These are phyloP conservation scores for Pisolithus sp. DNA, from an alignment of 768 basidiomycete species.

Conservation along the genomic window DNA sequence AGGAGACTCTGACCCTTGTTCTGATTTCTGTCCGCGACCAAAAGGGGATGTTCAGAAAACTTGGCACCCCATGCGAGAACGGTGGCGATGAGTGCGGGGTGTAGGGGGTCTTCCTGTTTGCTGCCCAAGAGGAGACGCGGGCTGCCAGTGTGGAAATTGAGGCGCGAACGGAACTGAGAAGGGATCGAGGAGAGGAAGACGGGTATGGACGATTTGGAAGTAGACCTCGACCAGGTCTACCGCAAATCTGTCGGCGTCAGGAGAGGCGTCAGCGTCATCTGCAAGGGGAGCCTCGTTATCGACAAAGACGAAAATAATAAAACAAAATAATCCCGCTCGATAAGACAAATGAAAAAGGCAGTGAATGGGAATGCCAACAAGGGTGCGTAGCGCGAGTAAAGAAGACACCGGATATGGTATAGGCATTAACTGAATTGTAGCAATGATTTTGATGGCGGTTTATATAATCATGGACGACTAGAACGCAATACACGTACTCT, in stretches of 20 bases:
- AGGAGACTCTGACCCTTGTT: slow-evolving; percentile 69
- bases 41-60: slow-evolving; percentile 85
- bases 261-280: slow-evolving; percentile 9
- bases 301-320: neutral
- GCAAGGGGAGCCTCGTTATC: neutral
- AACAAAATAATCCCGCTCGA: slow-evolving; percentile 9
- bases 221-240: slow-evolving; percentile 92
- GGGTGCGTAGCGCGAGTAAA: slow-evolving; percentile 9
- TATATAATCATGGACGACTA: slow-evolving; percentile 25
- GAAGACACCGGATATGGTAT: slow-evolving; percentile 19
- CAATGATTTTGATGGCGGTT: slow-evolving; percentile 13
- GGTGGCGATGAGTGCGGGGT: slow-evolving; percentile 76
- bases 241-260: slow-evolving; percentile 57
- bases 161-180: slow-evolving; percentile 68
- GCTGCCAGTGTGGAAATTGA: slow-evolving; percentile 37
- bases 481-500: slow-evolving; percentile 60
- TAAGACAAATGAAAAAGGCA: slow-evolving; percentile 23
- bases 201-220: slow-evolving; percentile 87
- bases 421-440: slow-evolving; percentile 15
- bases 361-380: slow-evolving; percentile 10
- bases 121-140: slow-evolving; percentile 17
- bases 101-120: slow-evolving; percentile 41
- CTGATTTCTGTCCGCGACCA: slow-evolving; percentile 70
- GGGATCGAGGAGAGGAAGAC: slow-evolving; percentile 83
- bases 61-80: slow-evolving; percentile 90